Evolutionary conservation across 2,329 filamentous ascomycete species (phyloP), one percentile per base, ranked within the genome.

Genomic region (Helminthosporium solani): DNA sequence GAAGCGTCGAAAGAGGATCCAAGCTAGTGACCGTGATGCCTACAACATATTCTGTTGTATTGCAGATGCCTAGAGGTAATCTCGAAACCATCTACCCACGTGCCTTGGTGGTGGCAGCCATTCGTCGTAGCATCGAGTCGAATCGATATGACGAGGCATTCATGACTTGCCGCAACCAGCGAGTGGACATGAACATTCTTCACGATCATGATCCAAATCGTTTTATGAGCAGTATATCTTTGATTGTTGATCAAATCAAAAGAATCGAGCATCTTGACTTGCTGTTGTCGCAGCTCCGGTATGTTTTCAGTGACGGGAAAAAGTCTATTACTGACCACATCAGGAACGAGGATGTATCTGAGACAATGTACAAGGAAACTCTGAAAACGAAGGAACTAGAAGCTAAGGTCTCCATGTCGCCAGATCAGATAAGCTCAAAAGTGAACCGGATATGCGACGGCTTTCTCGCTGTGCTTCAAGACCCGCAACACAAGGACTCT

Each of bases 131-230:
- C 41, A 88, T 99, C 41, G 86, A 90, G 43, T 76, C 81, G 25
- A 88, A 87, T 66, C 83, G 94, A 59, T 99, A 96, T 63, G 82
- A 80, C 39, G 83, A 82, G 41, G 94, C 94, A 0, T 99, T 96
- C 66, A 76, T 87, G 18, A 86, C 90, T 52, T 97, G 94, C 66
- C 84, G 94, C 40, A 92, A 85, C 18, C 95, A 99, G 67, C 83
- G 95, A 57, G 94, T 99, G 1, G 94, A 99, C 63, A 91, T 97
- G 87, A 99, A 99, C 63, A 92, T 99, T 50, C 76, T 99, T 2
- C 92, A 95, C 63, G 94, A 99, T 63, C 89, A 97, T 70, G 84
- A 84, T n/a, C 90, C 92, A 0, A 78, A 84, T 30, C 88, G 95
- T 56, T 96, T 99, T 65, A 78, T 96, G 66, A 74, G 79, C 3